phyloP scores from a whole-genome alignment of 176 grass and related monocot genomes.

The Puccinellia tenuiflora region DNA sequence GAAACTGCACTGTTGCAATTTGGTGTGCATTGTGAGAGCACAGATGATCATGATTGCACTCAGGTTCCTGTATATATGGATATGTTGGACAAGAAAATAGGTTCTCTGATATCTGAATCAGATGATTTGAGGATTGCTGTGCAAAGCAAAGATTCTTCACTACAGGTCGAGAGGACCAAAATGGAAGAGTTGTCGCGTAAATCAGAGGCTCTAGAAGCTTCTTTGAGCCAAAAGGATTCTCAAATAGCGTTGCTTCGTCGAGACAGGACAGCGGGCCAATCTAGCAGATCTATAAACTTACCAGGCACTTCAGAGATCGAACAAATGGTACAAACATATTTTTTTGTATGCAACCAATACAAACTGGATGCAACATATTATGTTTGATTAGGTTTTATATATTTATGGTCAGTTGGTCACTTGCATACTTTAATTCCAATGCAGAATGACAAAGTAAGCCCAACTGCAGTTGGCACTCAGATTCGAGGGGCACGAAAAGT shows the following conservation, averaged over 20 bases:
- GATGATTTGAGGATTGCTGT: slow-evolving; percentile 54
- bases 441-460: slow-evolving; percentile 69
- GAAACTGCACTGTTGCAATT: slow-evolving; percentile 58
- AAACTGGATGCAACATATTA: not conserved
- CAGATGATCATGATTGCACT: slow-evolving; percentile 43
- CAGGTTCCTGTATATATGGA: slow-evolving; percentile 60
- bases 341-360: not conserved
- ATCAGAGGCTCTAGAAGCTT: slow-evolving; percentile 73
- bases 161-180: slow-evolving; percentile 69
- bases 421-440: slow-evolving; percentile 10
- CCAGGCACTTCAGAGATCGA: slow-evolving; percentile 76
- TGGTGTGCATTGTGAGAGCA: slow-evolving; percentile 35
- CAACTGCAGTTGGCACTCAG: slow-evolving; percentile 57
- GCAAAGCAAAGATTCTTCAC: slow-evolving; percentile 80
- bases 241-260: slow-evolving; percentile 52
- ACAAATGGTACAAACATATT: slow-evolving; percentile 52
- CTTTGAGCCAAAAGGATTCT: slow-evolving; percentile 59
- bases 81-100: slow-evolving; percentile 70
- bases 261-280: slow-evolving; percentile 41
- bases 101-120: slow-evolving; percentile 55
- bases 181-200: slow-evolving; percentile 60
- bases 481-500: slow-evolving; percentile 71
- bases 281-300: slow-evolving; percentile 45
- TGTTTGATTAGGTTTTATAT: not conserved
- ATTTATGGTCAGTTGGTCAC: slow-evolving; percentile 2